phyloP scores from a whole-genome alignment of 352 stramenopile genomes.

The Phytophthora hibernalis region DNA sequence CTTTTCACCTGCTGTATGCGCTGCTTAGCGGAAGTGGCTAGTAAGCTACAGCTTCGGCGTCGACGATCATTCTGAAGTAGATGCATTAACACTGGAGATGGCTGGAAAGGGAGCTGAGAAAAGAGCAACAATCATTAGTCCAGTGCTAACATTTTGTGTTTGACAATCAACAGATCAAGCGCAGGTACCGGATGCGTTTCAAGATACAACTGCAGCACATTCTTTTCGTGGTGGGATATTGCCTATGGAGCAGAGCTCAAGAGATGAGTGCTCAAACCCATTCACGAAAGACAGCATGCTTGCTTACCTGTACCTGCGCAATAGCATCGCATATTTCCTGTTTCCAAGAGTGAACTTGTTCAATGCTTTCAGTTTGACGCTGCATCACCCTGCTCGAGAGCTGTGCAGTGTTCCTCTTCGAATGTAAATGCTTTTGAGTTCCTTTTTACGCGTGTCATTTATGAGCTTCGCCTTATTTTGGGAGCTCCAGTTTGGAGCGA shows the following conservation, averaged over 20 bases:
- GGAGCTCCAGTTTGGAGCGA: slow-evolving; percentile 2
- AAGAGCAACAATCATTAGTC: background rate
- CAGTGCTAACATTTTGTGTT: background rate
- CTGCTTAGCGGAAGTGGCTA: slow-evolving; percentile 30
- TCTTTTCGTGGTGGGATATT: slow-evolving; percentile 42
- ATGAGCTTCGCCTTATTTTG: slow-evolving; percentile 34
- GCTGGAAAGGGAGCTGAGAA: slow-evolving; percentile 59
- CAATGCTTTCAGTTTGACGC: slow-evolving; percentile 5
- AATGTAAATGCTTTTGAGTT: slow-evolving; percentile 2
- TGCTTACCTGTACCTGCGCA: slow-evolving; percentile 34
- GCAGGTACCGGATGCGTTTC: slow-evolving; percentile 50
- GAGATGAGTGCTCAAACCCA: background rate
- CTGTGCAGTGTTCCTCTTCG: background rate
- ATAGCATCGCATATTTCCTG: slow-evolving; percentile 14
- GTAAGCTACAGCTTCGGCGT: slow-evolving; percentile 8
- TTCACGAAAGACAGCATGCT: background rate
- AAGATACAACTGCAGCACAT: slow-evolving; percentile 50
- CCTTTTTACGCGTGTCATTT: slow-evolving; percentile 16
- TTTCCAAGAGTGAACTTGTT: slow-evolving; percentile 15
- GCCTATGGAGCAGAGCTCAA: slow-evolving; percentile 10
- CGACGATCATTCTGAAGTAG: slow-evolving; percentile 51
- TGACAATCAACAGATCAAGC: background rate
- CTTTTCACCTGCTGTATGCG: slow-evolving; percentile 43
- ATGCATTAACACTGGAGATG: slow-evolving; percentile 54
- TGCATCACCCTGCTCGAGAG: slow-evolving; percentile 7